phyloP scores from a whole-genome alignment of 306 rosid genomes.

The Spatholobus suberectus region DNA sequence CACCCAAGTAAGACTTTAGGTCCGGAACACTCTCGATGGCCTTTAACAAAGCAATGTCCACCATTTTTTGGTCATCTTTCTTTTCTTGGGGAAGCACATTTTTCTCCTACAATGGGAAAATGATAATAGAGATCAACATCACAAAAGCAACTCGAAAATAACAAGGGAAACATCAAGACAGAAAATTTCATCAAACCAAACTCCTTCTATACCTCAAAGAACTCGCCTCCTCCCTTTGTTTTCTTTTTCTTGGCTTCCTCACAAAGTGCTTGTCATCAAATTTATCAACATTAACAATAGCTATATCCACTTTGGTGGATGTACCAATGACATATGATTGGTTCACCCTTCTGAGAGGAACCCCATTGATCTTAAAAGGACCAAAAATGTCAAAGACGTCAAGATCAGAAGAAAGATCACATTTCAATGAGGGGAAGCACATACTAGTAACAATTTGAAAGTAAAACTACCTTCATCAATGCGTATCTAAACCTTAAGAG shows the following conservation, averaged over 20 bases:
- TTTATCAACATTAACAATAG: conserved; percentile 54
- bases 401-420: background rate
- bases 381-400: conserved; percentile 41
- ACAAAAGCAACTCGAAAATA: background rate
- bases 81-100: conserved; percentile 67
- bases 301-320: conserved; percentile 60
- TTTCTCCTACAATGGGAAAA: conserved; percentile 55
- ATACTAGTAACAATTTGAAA: background rate
- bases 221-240: conserved; percentile 61
- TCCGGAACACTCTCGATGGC: conserved; percentile 67
- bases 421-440: background rate
- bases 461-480: background rate
- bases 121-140: background rate
- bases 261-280: conserved; percentile 62
- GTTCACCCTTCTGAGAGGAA: conserved; percentile 68
- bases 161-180: background rate
- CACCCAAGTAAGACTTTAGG: conserved; percentile 68
- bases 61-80: conserved; percentile 73
- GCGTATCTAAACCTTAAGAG: background rate
- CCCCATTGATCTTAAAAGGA: conserved; percentile 68
- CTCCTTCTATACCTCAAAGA: conserved; percentile 66
- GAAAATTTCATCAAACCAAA: conserved; percentile 5
- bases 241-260: conserved; percentile 58
- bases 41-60: conserved; percentile 64
- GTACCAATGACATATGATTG: conserved; percentile 67